Percentiles rank a stretch among this genome's conserved stretches.
phyloP scores from a whole-genome alignment of 305 asterid species.

The Ajuga reptans region DNA sequence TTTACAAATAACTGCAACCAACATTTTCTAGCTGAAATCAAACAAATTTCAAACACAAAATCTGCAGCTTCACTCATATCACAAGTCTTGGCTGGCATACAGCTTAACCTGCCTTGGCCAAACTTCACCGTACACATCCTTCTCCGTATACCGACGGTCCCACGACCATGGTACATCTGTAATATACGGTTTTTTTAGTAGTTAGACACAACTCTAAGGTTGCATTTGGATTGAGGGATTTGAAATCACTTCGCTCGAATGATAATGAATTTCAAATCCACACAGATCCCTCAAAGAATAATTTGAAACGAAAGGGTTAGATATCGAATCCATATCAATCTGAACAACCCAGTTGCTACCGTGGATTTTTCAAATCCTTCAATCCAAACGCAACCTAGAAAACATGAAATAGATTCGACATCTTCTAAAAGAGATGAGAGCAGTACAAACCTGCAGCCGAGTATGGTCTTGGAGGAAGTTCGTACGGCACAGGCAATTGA shows the following conservation, averaged over 20 bases:
- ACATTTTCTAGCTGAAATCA: too few species aligned
- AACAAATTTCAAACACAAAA: not conserved
- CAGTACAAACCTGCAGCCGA: slow-evolving; percentile 44
- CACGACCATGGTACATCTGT: slow-evolving; percentile 95
- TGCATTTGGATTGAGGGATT: not conserved
- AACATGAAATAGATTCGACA: not conserved
- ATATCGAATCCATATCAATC: not conserved
- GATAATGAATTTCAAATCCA: too few species aligned
- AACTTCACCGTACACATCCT: slow-evolving; percentile 75
- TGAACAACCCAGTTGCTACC: not conserved
- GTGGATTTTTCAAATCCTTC: not conserved
- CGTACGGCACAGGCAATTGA: slow-evolving; percentile 69
- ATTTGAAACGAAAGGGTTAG: not conserved
- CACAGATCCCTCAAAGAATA: not conserved
- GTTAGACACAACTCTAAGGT: not conserved
- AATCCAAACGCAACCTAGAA: not conserved
- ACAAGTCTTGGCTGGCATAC: slow-evolving; percentile 40
- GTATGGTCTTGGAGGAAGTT: slow-evolving; percentile 81
- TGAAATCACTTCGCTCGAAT: not conserved
- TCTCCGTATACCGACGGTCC: slow-evolving; percentile 70
- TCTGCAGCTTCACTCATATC: slow-evolving; percentile 3
- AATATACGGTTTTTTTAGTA: not conserved
- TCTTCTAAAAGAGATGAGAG: not conserved
- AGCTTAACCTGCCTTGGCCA: slow-evolving; percentile 76
- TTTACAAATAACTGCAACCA: too few species aligned